Conservation (phyloP, 371 early-diverging fungal species). For the Mortierella sp. region DNA sequence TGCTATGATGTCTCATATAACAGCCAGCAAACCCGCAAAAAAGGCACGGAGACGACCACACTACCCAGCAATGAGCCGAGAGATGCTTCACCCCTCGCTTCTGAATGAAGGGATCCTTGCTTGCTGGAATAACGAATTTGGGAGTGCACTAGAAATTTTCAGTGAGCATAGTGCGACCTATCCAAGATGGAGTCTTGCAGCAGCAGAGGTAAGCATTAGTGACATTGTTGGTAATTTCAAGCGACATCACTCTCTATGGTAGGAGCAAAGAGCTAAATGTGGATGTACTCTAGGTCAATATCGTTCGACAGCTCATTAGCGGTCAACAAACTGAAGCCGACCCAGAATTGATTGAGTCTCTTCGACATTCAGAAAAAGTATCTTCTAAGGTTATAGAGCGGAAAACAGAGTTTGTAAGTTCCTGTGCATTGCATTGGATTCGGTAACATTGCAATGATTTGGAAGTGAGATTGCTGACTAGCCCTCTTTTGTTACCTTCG, state of each 20-base stretch:
- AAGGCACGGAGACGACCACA: not conserved
- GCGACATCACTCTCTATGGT: not conserved
- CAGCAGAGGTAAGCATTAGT: constrained; percentile 41
- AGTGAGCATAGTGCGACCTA: constrained; percentile 22
- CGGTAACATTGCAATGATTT: not conserved
- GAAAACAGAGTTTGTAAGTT: constrained; percentile 41
- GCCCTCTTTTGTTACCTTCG: not conserved
- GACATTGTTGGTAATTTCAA: not conserved
- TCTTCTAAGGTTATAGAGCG: constrained; percentile 33
- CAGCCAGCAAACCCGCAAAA: too few relatives aligned
- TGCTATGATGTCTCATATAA: too few relatives aligned
- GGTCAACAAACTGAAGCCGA: constrained; percentile 48
- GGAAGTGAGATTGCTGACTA: not conserved
- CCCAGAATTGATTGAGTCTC: constrained; percentile 41
- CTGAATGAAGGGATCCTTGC: constrained; percentile 46
- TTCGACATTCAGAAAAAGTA: constrained; percentile 42
- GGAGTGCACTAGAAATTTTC: constrained; percentile 39
- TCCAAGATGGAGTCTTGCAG: constrained; percentile 54
- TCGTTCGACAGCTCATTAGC: constrained; percentile 44
- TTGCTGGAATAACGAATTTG: constrained; percentile 56
- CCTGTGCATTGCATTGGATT: not conserved
- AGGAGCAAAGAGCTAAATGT: not conserved
- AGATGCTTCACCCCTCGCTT: constrained; percentile 30
- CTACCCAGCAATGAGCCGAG: constrained; percentile 37
- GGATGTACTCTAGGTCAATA: constrained; percentile 25